Evolutionary conservation across 2,329 filamentous ascomycete genomes (phyloP).

Genomic region (Cytospora piceicola): DNA sequence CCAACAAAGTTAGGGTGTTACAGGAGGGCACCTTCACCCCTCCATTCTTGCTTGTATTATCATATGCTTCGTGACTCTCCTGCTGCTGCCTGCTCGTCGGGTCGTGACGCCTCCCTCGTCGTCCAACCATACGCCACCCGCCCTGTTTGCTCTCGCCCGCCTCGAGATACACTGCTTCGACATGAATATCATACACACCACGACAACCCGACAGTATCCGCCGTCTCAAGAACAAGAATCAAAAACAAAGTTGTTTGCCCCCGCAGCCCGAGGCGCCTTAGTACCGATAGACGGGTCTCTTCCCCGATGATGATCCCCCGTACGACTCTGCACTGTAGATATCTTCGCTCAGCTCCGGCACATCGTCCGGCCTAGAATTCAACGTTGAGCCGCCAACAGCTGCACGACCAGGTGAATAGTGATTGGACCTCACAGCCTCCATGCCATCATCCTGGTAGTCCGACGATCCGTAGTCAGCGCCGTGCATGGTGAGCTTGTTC

Average conservation of each 20-base stretch:
- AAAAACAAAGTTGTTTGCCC: not conserved
- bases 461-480: conserved; percentile 35
- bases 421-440: not conserved
- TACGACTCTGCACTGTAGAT: conserved; percentile 20
- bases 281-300: conserved; percentile 32
- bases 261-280: conserved; percentile 22
- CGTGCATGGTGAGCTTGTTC: conserved; percentile 49
- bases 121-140: too few species aligned
- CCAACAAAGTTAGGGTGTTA: not conserved
- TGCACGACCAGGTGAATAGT: not conserved
- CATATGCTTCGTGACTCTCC: conserved; percentile 6
- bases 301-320: conserved; percentile 23
- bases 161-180: not conserved
- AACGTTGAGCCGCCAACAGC: conserved; percentile 1
- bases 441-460: conserved; percentile 6
- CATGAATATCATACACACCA: not conserved
- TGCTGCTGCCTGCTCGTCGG: too few species aligned
- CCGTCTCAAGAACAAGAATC: not conserved
- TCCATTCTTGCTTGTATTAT: not conserved
- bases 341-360: conserved; percentile 21
- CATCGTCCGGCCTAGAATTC: conserved; percentile 18
- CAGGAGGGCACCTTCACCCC: not conserved
- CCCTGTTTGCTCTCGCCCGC: too few species aligned
- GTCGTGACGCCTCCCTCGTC: too few species aligned
- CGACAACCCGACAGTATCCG: not conserved